Conservation (phyloP, 106 monocot species). For the Phalaenopsis equestris region DNA sequence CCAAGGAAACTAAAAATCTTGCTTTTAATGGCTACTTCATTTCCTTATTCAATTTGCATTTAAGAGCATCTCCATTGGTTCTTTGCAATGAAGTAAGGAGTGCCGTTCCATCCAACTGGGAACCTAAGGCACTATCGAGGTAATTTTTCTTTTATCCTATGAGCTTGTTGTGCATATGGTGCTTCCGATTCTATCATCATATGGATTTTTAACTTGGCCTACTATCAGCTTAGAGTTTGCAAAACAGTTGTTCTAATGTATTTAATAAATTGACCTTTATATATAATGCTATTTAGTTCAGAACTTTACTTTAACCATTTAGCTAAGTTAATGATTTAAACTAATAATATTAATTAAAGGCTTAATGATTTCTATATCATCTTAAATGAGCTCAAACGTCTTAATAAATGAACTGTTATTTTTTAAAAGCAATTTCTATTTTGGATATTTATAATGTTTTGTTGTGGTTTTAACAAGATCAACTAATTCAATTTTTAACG, state of each 20-base stretch:
- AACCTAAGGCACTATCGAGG: slow-evolving; percentile 64
- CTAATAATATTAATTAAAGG: not conserved
- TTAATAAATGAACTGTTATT: not conserved
- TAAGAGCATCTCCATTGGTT: slow-evolving; percentile 62
- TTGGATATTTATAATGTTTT: not conserved
- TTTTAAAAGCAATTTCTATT: not conserved
- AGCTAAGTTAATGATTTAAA: not conserved
- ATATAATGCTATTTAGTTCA: not conserved
- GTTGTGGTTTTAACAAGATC: not conserved
- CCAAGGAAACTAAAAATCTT: slow-evolving; percentile 59
- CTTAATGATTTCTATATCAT: not conserved
- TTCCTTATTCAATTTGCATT: slow-evolving; percentile 74
- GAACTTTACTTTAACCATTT: not conserved
- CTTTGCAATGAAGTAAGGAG: slow-evolving; percentile 75
- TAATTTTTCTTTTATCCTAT: slow-evolving; percentile 14
- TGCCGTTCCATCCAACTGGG: slow-evolving; percentile 83
- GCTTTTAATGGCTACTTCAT: slow-evolving; percentile 94
- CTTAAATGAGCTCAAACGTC: not conserved
- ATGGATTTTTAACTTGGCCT: not conserved
- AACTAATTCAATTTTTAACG: no score
- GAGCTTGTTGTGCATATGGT: not conserved
- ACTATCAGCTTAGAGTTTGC: not conserved
- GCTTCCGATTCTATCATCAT: not conserved
- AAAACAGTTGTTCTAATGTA: not conserved
- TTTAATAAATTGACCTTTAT: not conserved